A percentile compares a stretch with the other conserved stretches of the same genome.
Conservation (phyloP, 75 land plant species). For the Larix kaempferi region DNA sequence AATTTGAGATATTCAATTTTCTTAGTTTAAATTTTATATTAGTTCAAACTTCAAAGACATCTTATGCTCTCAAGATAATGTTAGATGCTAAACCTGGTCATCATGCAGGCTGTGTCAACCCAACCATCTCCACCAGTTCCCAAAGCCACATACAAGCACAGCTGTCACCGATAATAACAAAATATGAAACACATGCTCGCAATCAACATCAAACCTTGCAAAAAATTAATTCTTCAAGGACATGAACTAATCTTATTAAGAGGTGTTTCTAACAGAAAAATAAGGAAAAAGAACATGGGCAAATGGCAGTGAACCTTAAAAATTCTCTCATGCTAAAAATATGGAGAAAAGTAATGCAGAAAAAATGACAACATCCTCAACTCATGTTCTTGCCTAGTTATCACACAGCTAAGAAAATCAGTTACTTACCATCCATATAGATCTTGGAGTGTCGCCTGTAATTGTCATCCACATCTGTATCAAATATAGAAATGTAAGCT, state of each 20-base stretch:
- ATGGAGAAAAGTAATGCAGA: background rate
- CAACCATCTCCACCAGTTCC: constrained; percentile 43
- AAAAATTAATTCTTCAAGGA: background rate
- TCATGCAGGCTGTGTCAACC: constrained; percentile 45
- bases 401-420: no score
- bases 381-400: no score
- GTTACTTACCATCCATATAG: constrained; percentile 8
- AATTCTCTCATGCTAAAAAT: background rate
- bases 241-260: background rate
- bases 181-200: background rate
- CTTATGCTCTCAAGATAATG: background rate
- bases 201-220: background rate
- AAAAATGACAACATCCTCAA: background rate
- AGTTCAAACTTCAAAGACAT: background rate
- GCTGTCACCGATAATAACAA: constrained; percentile 16
- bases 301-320: background rate
- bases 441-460: constrained; percentile 6
- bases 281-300: background rate
- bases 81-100: constrained; percentile 28
- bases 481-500: no score
- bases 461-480: constrained; percentile 29
- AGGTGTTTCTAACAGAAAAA: background rate
- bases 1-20: background rate
- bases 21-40: background rate
- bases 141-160: constrained; percentile 30